A percentile compares a stretch with the other conserved stretches of the same genome.
phyloP scores from a whole-genome alignment of 163 green algal species.

The Trebouxia gelatinosa region DNA sequence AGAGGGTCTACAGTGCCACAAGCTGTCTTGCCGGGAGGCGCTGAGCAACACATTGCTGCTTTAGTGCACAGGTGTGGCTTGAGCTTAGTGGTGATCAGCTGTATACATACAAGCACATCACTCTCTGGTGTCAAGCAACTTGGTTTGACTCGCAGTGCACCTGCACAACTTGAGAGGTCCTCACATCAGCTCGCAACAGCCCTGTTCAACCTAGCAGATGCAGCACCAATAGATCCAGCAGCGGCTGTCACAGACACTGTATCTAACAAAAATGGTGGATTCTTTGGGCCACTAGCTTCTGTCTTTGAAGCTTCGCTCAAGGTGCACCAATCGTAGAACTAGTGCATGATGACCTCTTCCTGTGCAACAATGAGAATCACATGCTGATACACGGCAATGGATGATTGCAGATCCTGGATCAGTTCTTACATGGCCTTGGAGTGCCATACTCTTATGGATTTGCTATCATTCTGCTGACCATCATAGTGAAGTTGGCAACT shows the following conservation, averaged over 20 bases:
- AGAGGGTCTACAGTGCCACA: no score
- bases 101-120: no score
- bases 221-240: slow-evolving; percentile 8
- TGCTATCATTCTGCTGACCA: slow-evolving; percentile 94
- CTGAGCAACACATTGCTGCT: not conserved
- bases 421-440: slow-evolving; percentile 49
- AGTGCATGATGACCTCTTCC: not conserved
- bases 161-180: slow-evolving; percentile 40
- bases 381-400: not conserved
- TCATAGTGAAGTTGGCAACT: slow-evolving; percentile 91
- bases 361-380: no score
- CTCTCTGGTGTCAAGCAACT: no score
- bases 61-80: no score
- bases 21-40: not conserved
- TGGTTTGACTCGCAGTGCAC: slow-evolving; percentile 25
- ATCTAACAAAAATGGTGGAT: slow-evolving; percentile 51
- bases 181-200: slow-evolving; percentile 37
- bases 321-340: slow-evolving; percentile 23
- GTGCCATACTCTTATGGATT: slow-evolving; percentile 97
- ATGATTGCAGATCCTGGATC: slow-evolving; percentile 64
- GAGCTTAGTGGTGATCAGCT: no score
- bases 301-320: slow-evolving; percentile 65
- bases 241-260: slow-evolving; percentile 23
- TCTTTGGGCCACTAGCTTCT: slow-evolving; percentile 56
- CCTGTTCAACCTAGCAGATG: slow-evolving; percentile 48